Percentiles rank a stretch among this genome's conserved stretches.
phyloP scores from a whole-genome alignment of 2,329 filamentous ascomycete genomes.

The Aspergillus transmontanensis region DNA sequence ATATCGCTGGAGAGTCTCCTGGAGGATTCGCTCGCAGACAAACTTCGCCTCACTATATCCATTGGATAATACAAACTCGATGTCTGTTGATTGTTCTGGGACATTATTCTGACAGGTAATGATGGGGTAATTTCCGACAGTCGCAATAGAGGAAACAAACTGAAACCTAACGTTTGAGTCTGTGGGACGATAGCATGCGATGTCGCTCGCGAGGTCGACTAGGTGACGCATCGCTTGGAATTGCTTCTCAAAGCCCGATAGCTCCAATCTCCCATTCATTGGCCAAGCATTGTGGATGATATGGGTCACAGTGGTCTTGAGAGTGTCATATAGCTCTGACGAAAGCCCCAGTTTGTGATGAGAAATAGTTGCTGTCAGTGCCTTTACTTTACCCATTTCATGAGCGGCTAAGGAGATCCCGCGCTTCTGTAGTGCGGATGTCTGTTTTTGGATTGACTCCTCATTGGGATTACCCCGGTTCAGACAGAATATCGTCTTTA shows the following conservation, averaged over 20 bases:
- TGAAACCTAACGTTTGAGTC: slow-evolving; percentile 37
- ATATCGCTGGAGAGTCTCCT: slow-evolving; percentile 49
- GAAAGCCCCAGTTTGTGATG: slow-evolving; percentile 53
- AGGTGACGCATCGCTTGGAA: slow-evolving; percentile 54
- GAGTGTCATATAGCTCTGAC: slow-evolving; percentile 37
- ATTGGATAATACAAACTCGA: slow-evolving; percentile 46
- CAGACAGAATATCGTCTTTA: slow-evolving; percentile 47
- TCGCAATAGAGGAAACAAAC: slow-evolving; percentile 47
- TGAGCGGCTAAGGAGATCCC: slow-evolving; percentile 24
- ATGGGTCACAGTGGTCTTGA: slow-evolving; percentile 49
- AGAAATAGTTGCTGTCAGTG: slow-evolving; percentile 54
- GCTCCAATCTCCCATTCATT: background rate
- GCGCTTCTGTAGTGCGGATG: slow-evolving; percentile 31
- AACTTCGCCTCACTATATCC: slow-evolving; percentile 59
- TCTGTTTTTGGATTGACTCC: slow-evolving; percentile 37
- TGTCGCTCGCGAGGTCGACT: slow-evolving; percentile 46
- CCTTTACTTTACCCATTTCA: slow-evolving; percentile 42
- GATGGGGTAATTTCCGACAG: slow-evolving; percentile 38
- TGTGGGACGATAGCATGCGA: slow-evolving; percentile 18
- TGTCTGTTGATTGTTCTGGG: slow-evolving; percentile 47
- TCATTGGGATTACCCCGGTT: slow-evolving; percentile 42
- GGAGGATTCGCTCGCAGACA: slow-evolving; percentile 54
- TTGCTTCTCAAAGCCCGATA: slow-evolving; percentile 24
- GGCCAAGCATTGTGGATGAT: slow-evolving; percentile 36
- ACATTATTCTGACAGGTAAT: slow-evolving; percentile 34